Evolutionary conservation across 2,329 filamentous ascomycete genomes (phyloP).

Genomic region (Colletotrichum falcatum): DNA sequence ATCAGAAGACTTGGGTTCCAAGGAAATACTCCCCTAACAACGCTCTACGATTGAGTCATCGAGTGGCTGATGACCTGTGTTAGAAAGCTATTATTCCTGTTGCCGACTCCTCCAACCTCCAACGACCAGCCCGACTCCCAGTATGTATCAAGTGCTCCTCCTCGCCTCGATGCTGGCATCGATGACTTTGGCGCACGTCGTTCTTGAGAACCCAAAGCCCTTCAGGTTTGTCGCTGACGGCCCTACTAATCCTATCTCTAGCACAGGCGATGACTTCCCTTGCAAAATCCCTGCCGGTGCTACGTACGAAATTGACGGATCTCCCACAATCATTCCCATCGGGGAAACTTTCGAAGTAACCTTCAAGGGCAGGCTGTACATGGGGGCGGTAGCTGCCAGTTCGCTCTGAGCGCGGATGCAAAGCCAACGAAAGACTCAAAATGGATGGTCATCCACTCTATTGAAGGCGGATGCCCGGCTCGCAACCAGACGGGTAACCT

Average conservation of each 20-base stretch:
- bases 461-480: constrained; percentile 33
- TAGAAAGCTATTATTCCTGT: accelerated
- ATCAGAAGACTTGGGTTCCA: not conserved
- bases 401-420: constrained; percentile 21
- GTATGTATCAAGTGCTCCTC: not conserved
- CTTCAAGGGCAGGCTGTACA: constrained; percentile 36
- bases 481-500: constrained; percentile 37
- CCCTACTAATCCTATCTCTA: constrained; percentile 29
- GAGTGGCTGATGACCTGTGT: not conserved
- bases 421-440: constrained; percentile 28
- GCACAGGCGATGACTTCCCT: constrained; percentile 32
- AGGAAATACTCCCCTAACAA: not conserved
- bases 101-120: not conserved
- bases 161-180: constrained; percentile 22
- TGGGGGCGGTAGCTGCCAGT: constrained; percentile 33
- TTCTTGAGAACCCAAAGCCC: constrained; percentile 34
- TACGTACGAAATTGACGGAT: constrained; percentile 29
- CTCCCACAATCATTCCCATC: constrained; percentile 22
- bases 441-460: constrained; percentile 37
- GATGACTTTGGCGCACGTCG: constrained; percentile 18
- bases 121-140: not conserved
- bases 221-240: constrained; percentile 35
- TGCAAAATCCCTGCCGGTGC: constrained; percentile 23
- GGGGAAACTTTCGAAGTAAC: constrained; percentile 26
- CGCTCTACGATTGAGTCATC: not conserved